Conservation (phyloP, 2,329 filamentous ascomycete genomes). For the Phaeosphaeriaceae sp. region DNA sequence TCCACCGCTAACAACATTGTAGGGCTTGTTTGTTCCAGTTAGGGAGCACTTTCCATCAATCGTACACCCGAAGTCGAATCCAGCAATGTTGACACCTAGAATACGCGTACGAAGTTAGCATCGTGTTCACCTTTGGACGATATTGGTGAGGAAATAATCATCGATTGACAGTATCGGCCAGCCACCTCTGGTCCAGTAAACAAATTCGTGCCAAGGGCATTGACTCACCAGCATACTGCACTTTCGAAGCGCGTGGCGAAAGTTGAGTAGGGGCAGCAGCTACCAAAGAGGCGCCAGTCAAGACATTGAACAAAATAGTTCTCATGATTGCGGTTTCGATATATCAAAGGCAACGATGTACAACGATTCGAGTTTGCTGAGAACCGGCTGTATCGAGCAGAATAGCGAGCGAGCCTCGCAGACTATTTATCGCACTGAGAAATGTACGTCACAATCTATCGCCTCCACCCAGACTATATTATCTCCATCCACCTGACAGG, state of each 20-base stretch:
- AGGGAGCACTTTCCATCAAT: constrained; percentile 33
- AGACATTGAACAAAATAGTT: constrained; percentile 2
- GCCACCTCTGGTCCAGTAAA: no score
- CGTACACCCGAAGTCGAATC: constrained; percentile 58
- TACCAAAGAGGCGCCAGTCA: constrained; percentile 3
- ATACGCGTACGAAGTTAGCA: background rate
- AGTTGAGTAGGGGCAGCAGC: constrained; percentile 3
- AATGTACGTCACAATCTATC: background rate
- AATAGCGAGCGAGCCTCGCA: background rate
- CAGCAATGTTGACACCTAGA: constrained; percentile 51
- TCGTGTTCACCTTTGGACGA: no score
- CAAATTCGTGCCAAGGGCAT: no score
- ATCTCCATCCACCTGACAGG: background rate
- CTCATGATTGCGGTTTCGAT: constrained; percentile 5
- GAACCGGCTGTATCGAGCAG: no score
- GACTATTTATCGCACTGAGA: background rate
- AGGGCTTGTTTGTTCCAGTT: constrained; percentile 12
- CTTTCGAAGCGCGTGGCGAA: constrained; percentile 14
- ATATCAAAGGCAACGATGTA: background rate
- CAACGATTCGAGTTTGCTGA: background rate
- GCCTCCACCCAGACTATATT: background rate
- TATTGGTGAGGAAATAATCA: no score
- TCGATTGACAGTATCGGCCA: no score
- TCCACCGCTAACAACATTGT: constrained; percentile 23
- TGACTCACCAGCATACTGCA: constrained; percentile 36